A percentile compares a stretch with the other conserved stretches of the same genome.
Evolutionary conservation across 2,329 filamentous ascomycete genomes (phyloP).

Genomic region (Paraphaeosphaeria sporulosa): DNA sequence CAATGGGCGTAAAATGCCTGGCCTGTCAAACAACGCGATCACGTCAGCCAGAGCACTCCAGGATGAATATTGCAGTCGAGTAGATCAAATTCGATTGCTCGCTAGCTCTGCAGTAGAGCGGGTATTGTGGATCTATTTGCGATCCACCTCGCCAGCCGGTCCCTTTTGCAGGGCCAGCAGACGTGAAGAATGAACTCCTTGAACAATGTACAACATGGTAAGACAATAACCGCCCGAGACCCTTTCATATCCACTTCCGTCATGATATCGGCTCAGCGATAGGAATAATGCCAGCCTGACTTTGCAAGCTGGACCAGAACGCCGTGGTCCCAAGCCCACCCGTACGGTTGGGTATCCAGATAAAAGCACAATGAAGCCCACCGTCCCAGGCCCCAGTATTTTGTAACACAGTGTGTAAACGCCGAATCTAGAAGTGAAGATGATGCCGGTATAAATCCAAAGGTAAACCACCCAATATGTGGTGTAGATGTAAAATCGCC

Average conservation of each 20-base stretch:
- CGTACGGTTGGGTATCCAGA: slow-evolving; percentile 13
- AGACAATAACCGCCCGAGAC: slow-evolving; percentile 6
- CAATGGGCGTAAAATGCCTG: neutral
- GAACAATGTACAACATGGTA: slow-evolving; percentile 14
- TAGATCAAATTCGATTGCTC: slow-evolving; percentile 7
- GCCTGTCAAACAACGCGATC: neutral
- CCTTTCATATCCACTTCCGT: slow-evolving; percentile 6
- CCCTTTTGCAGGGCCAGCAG: neutral
- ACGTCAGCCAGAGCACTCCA: neutral
- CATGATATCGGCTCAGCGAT: slow-evolving; percentile 19
- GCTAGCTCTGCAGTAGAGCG: slow-evolving; percentile 7
- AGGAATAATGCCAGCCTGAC: slow-evolving; percentile 11
- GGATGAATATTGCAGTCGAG: neutral
- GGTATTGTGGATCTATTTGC: neutral
- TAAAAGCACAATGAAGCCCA: slow-evolving; percentile 15
- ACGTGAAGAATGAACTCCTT: neutral
- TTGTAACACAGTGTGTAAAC: slow-evolving; percentile 19
- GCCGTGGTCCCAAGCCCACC: slow-evolving; percentile 15
- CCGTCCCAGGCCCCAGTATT: slow-evolving; percentile 3
- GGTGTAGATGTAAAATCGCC: slow-evolving; percentile 33
- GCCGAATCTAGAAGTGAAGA: slow-evolving; percentile 24
- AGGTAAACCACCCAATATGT: slow-evolving; percentile 35
- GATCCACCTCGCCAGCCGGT: neutral
- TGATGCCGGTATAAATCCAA: slow-evolving; percentile 22
- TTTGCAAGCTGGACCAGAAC: slow-evolving; percentile 8